Evolutionary conservation across 208 protist species (phyloP), one percentile per base, ranked within the genome.

Genomic region (Trichomonas vaginalis): DNA sequence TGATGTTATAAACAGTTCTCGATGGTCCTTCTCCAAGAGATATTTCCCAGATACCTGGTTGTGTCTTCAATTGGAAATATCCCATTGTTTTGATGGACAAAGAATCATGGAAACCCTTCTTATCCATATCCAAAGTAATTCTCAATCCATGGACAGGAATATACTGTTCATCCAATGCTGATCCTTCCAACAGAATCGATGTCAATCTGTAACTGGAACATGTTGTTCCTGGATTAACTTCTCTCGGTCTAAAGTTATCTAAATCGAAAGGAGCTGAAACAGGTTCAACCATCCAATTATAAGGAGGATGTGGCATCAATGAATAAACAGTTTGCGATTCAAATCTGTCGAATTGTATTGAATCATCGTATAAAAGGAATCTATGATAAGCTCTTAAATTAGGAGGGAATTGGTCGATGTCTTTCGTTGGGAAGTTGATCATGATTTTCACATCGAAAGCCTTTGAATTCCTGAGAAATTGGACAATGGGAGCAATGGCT

Each of bases 31-130:
- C 47, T 32, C 40, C 40, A 14, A 95, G 49, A 42, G 32, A 32
- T 17, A 95, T n/a, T 12, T 95, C 14, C 88, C 88, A 95, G 51
- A 95, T 70, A 0, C 88, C 88, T 21, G 88, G 88, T 35, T 95
- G 32, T 0, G 8, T 46, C 15, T 95, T 40, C n/a, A 95, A 70
- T 70, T 95, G 88, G 88, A 95, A 95, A 70, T 95, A 95, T 12
- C 88, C 88, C 47, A 95, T 40, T 42, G 32, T 95, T 70, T 95
- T 51, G 8, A 95, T 70, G 10, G 49, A 51, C 21, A 95, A 48
- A 21, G 88, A 48, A 0, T 95, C 88, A n/a, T n/a, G 32, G 17
- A 9, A 39, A 56, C 87, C 87, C 35, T n/a, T 51, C 17, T 95
- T 56, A 79, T 40, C 0, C 40, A 79, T 70, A 32, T 95, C 45